Percentiles rank a stretch among this genome's conserved stretches.
These are phyloP conservation scores for Exophiala bonariae DNA, from an alignment of 2,329 filamentous ascomycete genomes.

Conservation along the genomic window DNA sequence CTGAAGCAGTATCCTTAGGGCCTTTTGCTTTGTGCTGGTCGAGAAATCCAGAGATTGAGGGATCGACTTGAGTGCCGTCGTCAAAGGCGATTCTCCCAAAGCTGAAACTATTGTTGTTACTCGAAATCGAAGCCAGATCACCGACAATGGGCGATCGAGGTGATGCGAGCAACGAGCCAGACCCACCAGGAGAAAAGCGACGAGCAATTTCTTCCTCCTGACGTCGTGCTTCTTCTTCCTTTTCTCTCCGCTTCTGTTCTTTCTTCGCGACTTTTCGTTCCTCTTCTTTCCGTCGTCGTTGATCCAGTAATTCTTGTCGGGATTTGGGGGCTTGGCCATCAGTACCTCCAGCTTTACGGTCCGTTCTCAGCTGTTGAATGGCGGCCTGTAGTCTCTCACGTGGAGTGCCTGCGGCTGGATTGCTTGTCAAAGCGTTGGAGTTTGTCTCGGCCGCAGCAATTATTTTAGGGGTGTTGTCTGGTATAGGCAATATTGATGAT, in stretches of 20 bases:
- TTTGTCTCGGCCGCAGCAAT: slow-evolving; percentile 3
- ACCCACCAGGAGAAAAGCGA: slow-evolving; percentile 56
- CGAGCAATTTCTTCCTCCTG: slow-evolving; percentile 59
- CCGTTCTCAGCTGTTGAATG: slow-evolving; percentile 80
- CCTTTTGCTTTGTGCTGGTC: slow-evolving; percentile 69
- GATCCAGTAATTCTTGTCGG: slow-evolving; percentile 88
- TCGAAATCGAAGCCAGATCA: slow-evolving; percentile 26
- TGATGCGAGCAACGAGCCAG: slow-evolving; percentile 57
- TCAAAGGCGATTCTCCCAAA: slow-evolving; percentile 91
- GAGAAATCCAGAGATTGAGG: slow-evolving; percentile 63
- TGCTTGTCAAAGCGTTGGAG: background rate
- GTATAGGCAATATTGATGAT: slow-evolving; percentile 60
- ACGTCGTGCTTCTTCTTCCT: slow-evolving; percentile 71
- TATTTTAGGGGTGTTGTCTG: slow-evolving; percentile 10
- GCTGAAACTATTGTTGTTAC: slow-evolving; percentile 74
- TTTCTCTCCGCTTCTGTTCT: slow-evolving; percentile 73
- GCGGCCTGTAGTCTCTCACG: slow-evolving; percentile 72
- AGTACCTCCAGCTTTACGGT: slow-evolving; percentile 81
- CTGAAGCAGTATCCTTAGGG: slow-evolving; percentile 79
- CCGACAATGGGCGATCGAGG: slow-evolving; percentile 50
- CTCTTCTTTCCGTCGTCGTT: slow-evolving; percentile 81
- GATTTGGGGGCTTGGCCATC: slow-evolving; percentile 81
- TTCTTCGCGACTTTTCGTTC: slow-evolving; percentile 87
- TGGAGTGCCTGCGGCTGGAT: slow-evolving; percentile 9
- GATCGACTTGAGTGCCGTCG: slow-evolving; percentile 78